These are phyloP conservation scores for Boletales sp. DNA, from an alignment of 768 basidiomycete species.

Conservation along the genomic window DNA sequence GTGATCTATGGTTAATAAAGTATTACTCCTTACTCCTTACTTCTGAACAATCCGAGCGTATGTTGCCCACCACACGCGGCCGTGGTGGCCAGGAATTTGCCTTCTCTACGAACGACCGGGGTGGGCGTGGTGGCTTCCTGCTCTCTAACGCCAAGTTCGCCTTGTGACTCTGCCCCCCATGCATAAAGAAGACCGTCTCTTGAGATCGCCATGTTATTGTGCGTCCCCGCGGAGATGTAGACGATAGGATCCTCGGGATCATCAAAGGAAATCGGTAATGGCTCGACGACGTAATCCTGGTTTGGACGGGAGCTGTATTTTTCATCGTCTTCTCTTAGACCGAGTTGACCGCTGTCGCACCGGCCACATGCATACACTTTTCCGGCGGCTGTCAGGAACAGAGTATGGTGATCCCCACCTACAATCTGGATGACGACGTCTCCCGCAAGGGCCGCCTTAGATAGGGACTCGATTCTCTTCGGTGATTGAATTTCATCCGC, in stretches of 20 bases:
- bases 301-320: constrained; percentile 53
- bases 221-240: constrained; percentile 63
- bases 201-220: constrained; percentile 72
- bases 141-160: constrained; percentile 67
- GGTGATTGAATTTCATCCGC: constrained; percentile 58
- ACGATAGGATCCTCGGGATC: constrained; percentile 61
- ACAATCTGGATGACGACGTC: constrained; percentile 67
- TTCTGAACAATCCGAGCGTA: constrained; percentile 67
- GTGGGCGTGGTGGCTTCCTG: constrained; percentile 62
- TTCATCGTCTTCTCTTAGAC: constrained; percentile 64
- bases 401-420: constrained; percentile 85
- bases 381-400: constrained; percentile 84
- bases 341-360: constrained; percentile 80
- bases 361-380: constrained; percentile 86
- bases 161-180: constrained; percentile 78
- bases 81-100: constrained; percentile 47
- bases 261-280: constrained; percentile 63
- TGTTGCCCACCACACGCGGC: constrained; percentile 81
- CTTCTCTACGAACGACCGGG: constrained; percentile 67
- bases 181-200: constrained; percentile 63
- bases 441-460: constrained; percentile 56
- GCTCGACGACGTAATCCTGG: constrained; percentile 60
- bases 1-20: constrained; percentile 7
- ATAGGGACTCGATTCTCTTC: constrained; percentile 58
- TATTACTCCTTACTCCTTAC: constrained; percentile 53